Percentiles rank a stretch among this genome's conserved stretches.
Conservation (phyloP, 1,284 basidiomycete genomes). For the Coniophora puteana region DNA sequence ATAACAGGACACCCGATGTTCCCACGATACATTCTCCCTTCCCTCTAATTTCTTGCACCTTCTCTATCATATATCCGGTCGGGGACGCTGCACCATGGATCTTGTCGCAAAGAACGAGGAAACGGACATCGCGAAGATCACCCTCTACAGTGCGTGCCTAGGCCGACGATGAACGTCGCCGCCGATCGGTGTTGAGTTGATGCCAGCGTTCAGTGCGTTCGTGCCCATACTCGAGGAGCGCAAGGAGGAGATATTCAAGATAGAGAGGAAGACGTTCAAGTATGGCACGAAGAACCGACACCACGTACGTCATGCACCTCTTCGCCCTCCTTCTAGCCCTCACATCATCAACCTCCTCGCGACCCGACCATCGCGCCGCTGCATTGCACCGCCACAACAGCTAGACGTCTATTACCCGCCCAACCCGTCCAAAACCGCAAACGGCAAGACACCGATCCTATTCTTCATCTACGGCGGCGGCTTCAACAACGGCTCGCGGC, state of each 20-base stretch:
- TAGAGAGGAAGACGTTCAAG: slow-evolving; percentile 47
- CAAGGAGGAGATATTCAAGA: slow-evolving; percentile 35
- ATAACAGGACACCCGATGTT: too few species aligned
- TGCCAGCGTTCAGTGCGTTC: slow-evolving; percentile 42
- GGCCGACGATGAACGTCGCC: not conserved
- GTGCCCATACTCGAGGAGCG: slow-evolving; percentile 38
- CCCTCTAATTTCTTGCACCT: too few species aligned
- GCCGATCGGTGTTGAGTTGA: not conserved
- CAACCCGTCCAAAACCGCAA: slow-evolving; percentile 13
- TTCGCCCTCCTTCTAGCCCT: not conserved
- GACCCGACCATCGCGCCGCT: not conserved
- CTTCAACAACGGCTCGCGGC: slow-evolving; percentile 46
- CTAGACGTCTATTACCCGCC: slow-evolving; percentile 58
- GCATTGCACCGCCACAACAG: slow-evolving; percentile 23
- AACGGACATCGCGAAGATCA: slow-evolving; percentile 30
- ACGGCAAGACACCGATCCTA: slow-evolving; percentile 43
- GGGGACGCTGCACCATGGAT: slow-evolving; percentile 16
- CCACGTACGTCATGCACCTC: slow-evolving; percentile 33
- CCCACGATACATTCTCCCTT: too few species aligned
- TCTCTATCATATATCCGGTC: not conserved
- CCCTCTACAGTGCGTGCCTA: slow-evolving; percentile 35
- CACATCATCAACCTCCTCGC: not conserved
- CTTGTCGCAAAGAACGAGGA: slow-evolving; percentile 30
- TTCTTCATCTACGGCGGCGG: slow-evolving; percentile 67
- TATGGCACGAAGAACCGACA: slow-evolving; percentile 53